Evolutionary conservation across 331 rosid species (phyloP), one percentile per base, ranked within the genome.

Genomic region (Acacia pycnantha): DNA sequence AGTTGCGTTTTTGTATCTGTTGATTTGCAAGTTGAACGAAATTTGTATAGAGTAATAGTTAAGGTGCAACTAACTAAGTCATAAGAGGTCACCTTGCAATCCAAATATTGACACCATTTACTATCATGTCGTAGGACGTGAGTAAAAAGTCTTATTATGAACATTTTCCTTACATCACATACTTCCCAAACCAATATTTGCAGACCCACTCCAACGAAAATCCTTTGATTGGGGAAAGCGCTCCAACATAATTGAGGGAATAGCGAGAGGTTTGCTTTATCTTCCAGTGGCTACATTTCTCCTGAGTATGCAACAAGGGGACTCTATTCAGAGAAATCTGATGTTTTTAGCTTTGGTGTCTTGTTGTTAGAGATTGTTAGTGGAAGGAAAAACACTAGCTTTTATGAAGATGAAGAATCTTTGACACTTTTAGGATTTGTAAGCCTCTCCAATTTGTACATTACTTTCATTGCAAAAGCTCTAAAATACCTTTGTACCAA

Each of bases 291-390:
- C 2, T 79, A 84, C 9, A 87, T 88, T 90, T 84, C 91, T 12
- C 86, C 83, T 0, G 90, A 91, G 59, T 89, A 89, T 70, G 93
- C 93, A 29, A 86, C 88, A 88, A 65, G 85, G 54, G 92, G 90
- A 24, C 27, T 41, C 10, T 91, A 88, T 68, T 91, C 87, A 0
- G 85, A 77, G 40, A 91, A 89, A 75, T 91, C 91, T 1, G 88
- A 88, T 70, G 89, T 89, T 3, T 91, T 87, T 5, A 86, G 93
- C 82, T 91, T 89, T 46, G 89, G 93, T 4, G 91, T 91, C 41
- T 79, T 88, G 5, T 47, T 86, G 22, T 73, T 91, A 7, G 89
- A 91, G 54, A 88, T 89, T 48, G 51, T 89, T 3, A 54, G 88
- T 76, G 89, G 91, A 19, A 84, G 81, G 76, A 58, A 62, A 74